Conservation (phyloP, 208 protist species). For the Cochliopodium minus region DNA sequence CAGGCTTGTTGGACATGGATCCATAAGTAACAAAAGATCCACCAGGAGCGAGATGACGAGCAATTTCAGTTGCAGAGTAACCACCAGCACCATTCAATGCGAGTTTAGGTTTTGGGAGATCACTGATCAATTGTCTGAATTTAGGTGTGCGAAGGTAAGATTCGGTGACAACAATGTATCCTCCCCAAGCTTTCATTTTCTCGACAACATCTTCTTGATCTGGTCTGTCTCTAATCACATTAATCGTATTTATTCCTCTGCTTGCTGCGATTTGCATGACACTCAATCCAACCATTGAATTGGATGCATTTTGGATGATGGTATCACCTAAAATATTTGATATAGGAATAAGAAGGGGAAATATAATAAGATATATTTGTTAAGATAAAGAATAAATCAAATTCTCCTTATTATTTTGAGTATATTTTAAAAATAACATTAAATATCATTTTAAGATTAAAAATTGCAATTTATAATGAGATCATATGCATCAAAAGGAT, state of each 20-base stretch:
- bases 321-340: constrained; percentile 39
- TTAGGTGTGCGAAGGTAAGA: constrained; percentile 59
- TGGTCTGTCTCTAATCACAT: constrained; percentile 29
- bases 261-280: constrained; percentile 42
- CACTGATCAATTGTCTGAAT: constrained; percentile 63
- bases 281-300: constrained; percentile 33
- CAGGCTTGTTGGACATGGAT: constrained; percentile 71
- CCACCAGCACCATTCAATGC: constrained; percentile 81
- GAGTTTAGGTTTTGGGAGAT: constrained; percentile 72
- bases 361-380: too few species aligned
- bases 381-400: too few species aligned
- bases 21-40: constrained; percentile 84
- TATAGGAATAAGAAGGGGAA: too few species aligned
- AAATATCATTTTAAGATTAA: too few species aligned
- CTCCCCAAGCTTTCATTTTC: constrained; percentile 26
- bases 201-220: constrained; percentile 17
- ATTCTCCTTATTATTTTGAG: too few species aligned
- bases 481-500: too few species aligned
- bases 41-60: constrained; percentile 58
- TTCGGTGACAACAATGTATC: constrained; percentile 28
- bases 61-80: constrained; percentile 53
- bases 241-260: constrained; percentile 41
- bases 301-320: constrained; percentile 50
- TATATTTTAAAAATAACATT: too few species aligned
- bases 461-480: too few species aligned